A percentile compares a stretch with the other conserved stretches of the same genome.
phyloP scores from a whole-genome alignment of 257 asterid genomes.

The Primulina eburnea region DNA sequence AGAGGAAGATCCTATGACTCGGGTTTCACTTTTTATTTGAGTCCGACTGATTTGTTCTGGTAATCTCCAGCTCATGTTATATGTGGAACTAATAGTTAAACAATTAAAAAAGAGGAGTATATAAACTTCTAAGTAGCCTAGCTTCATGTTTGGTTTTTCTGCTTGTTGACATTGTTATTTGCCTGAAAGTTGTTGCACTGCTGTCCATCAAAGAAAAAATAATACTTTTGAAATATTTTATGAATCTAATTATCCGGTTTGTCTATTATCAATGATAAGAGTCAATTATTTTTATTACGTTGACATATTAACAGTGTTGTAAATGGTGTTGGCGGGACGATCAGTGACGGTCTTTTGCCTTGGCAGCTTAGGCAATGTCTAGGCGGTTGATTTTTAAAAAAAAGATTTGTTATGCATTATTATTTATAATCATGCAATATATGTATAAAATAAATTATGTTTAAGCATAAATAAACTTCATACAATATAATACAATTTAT shows the following conservation, averaged over 20 bases:
- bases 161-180: neutral
- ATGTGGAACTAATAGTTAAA: constrained; percentile 9
- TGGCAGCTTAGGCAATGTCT: no score
- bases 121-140: constrained; percentile 16
- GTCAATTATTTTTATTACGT: neutral
- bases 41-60: constrained; percentile 84
- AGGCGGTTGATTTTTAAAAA: no score
- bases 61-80: constrained; percentile 34
- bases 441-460: no score
- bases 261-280: constrained; percentile 6
- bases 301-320: neutral
- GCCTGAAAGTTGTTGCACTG: neutral
- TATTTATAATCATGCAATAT: no score
- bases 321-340: no score
- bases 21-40: constrained; percentile 59
- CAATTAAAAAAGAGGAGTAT: neutral
- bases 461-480: no score
- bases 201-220: neutral
- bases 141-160: constrained; percentile 14
- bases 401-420: no score
- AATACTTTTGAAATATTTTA: neutral
- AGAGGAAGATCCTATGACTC: constrained; percentile 70
- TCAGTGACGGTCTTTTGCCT: no score
- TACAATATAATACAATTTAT: no score
- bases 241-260: neutral